phyloP scores from a whole-genome alignment of 2,329 filamentous ascomycete species.

The Cucurbitaria berberidis region DNA sequence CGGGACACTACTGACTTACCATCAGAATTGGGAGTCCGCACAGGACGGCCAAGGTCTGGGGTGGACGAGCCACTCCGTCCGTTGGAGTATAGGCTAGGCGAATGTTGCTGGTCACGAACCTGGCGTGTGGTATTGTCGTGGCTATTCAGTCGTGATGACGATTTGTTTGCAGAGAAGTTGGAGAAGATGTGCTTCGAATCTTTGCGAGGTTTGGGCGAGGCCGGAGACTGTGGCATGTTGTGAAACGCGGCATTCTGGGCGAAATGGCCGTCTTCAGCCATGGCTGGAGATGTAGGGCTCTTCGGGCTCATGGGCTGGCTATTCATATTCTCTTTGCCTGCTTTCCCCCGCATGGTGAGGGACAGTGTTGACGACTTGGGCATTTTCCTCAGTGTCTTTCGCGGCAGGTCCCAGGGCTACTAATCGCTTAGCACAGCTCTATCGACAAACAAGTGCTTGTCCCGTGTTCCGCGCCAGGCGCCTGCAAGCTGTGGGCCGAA shows the following conservation, averaged over 20 bases:
- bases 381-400: constrained; percentile 46
- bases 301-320: constrained; percentile 41
- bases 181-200: constrained; percentile 54
- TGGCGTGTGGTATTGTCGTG: constrained; percentile 46
- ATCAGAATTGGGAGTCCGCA: constrained; percentile 47
- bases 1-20: constrained; percentile 24
- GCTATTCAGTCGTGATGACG: constrained; percentile 50
- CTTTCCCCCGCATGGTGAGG: constrained; percentile 44
- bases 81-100: constrained; percentile 47
- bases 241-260: constrained; percentile 39
- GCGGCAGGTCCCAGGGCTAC: constrained; percentile 32
- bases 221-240: constrained; percentile 40
- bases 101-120: constrained; percentile 42
- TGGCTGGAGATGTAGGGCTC: constrained; percentile 41
- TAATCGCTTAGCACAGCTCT: constrained; percentile 29
- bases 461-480: background rate
- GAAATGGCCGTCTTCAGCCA: constrained; percentile 29
- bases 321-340: constrained; percentile 34
- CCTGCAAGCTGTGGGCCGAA: constrained; percentile 20
- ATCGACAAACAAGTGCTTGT: background rate
- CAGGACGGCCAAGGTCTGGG: constrained; percentile 52
- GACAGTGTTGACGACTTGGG: constrained; percentile 48
- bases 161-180: constrained; percentile 56
- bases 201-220: constrained; percentile 46
- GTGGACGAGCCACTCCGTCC: constrained; percentile 55